Evolutionary conservation across 1,284 basidiomycete species (phyloP).

Genomic region (Cutaneotrichosporon sp.): DNA sequence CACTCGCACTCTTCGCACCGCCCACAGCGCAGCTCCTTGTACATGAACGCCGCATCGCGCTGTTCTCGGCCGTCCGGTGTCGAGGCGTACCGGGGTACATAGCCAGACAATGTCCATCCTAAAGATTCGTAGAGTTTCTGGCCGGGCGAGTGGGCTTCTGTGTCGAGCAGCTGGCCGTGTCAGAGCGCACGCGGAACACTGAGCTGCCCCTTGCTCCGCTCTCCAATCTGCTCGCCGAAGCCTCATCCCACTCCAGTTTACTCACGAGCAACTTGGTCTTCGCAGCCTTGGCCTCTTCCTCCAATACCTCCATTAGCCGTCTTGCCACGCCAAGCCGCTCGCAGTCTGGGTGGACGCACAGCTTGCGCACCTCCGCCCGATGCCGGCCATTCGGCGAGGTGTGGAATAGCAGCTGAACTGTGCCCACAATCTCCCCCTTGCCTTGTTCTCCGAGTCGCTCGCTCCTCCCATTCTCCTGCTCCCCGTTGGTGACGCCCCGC

Average conservation of each 20-base stretch:
- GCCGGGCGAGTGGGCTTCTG: neutral
- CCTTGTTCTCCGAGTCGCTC: neutral
- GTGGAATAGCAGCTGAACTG: neutral
- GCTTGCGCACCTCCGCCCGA: neutral
- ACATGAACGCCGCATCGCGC: neutral
- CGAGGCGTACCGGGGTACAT: neutral
- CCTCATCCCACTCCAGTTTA: neutral
- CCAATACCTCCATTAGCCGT: neutral
- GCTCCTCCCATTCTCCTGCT: no score
- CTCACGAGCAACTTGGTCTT: neutral
- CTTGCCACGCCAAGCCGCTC: neutral
- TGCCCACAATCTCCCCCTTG: neutral
- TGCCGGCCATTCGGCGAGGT: neutral
- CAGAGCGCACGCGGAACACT: neutral
- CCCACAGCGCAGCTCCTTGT: conserved; percentile 1
- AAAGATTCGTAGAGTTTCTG: neutral
- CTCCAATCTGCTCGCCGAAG: neutral
- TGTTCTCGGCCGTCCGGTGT: neutral
- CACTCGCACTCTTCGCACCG: neutral
- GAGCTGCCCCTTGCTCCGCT: neutral
- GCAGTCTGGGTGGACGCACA: neutral
- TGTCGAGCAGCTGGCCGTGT: conserved; percentile 1
- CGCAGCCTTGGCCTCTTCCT: neutral
- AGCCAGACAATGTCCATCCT: neutral
- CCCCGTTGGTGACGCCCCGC: no score